These are phyloP conservation scores for Colletotrichum truncatum DNA, from an alignment of 2,329 filamentous ascomycete genomes.

Conservation along the genomic window DNA sequence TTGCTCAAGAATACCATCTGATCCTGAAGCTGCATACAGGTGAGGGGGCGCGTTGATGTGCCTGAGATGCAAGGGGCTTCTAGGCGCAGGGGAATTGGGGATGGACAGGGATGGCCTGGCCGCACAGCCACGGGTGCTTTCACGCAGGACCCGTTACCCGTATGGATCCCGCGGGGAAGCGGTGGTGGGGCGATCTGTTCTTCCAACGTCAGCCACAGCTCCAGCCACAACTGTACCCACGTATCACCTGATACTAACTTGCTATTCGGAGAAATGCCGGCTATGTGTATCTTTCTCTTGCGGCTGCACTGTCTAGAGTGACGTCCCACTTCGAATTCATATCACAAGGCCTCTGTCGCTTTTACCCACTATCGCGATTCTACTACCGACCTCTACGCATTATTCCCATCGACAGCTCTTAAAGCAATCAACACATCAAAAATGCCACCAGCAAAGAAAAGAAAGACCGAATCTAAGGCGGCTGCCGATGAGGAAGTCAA, in stretches of 20 bases:
- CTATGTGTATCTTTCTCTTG: background rate
- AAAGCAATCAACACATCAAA: conserved; percentile 2
- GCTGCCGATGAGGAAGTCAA: conserved; percentile 31
- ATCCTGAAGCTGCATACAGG: conserved; percentile 21
- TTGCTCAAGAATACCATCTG: conserved; percentile 15
- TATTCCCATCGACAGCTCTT: background rate
- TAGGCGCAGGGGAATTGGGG: conserved; percentile 15
- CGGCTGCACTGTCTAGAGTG: background rate
- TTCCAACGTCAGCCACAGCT: conserved; percentile 2
- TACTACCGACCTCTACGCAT: background rate
- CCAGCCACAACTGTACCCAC: background rate
- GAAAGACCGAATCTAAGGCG: conserved; percentile 46
- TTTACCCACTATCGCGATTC: background rate
- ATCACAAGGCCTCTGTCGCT: background rate
- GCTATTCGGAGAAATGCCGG: conserved; percentile 18
- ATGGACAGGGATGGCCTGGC: conserved; percentile 18
- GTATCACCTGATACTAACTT: background rate
- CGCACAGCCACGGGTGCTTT: conserved; percentile 28
- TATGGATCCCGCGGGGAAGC: conserved; percentile 22
- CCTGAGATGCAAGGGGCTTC: conserved; percentile 3
- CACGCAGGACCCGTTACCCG: conserved; percentile 22
- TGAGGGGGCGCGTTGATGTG: background rate
- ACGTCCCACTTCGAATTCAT: background rate
- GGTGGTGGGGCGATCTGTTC: conserved; percentile 19
- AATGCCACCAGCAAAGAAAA: conserved; percentile 56